Percentiles rank a stretch among this genome's conserved stretches.
Conservation (phyloP, 2,329 filamentous ascomycete species). For the Amesomyces nigricolor region DNA sequence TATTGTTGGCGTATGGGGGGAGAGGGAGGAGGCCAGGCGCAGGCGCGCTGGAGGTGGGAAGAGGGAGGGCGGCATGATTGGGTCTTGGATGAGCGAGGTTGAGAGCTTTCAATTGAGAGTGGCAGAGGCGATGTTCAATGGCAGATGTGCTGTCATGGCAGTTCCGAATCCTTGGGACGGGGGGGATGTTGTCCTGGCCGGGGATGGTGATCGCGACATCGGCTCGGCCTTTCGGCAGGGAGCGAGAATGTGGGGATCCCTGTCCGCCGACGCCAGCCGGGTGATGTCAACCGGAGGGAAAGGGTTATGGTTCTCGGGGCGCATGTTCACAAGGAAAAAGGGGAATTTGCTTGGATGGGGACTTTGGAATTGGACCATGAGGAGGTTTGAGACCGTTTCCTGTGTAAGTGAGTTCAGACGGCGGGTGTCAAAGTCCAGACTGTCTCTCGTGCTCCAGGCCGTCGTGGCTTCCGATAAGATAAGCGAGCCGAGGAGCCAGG, state of each 20-base stretch:
- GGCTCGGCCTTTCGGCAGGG: constrained; percentile 17
- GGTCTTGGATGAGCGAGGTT: neutral
- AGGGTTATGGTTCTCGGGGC: no score
- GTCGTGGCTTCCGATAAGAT: neutral
- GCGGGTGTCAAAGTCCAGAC: no score
- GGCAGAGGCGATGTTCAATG: no score
- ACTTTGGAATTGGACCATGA: no score
- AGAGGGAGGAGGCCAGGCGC: constrained; percentile 14
- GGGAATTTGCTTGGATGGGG: no score
- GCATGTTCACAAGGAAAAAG: neutral
- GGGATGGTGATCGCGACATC: constrained; percentile 8
- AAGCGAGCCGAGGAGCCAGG: no score
- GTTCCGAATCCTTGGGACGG: no score
- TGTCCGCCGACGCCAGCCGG: constrained; percentile 16
- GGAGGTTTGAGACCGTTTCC: no score
- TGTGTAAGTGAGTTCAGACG: no score
- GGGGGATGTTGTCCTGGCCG: neutral
- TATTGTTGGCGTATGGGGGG: neutral
- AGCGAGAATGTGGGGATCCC: neutral
- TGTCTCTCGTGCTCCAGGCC: no score
- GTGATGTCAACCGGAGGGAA: constrained; percentile 6
- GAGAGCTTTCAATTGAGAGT: no score
- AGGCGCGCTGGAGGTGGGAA: neutral
- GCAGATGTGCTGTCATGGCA: neutral
- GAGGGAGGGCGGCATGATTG: neutral